These are phyloP conservation scores for Chamaenerion angustifolium DNA, from an alignment of 345 rosid genomes.

Conservation along the genomic window DNA sequence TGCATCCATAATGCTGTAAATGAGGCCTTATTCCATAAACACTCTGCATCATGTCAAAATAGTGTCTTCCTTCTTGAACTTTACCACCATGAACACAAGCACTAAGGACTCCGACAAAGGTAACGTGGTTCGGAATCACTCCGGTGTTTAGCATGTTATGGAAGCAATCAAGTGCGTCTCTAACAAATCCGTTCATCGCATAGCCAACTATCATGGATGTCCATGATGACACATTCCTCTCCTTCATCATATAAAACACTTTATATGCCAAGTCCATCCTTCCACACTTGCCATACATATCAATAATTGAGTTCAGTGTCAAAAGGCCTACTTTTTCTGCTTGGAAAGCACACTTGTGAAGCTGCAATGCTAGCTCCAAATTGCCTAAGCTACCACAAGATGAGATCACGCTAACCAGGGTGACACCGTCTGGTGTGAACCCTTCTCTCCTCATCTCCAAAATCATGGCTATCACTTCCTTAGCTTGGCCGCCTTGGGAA, in stretches of 20 bases:
- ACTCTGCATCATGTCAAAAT: conserved; percentile 46
- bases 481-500: conserved; percentile 37
- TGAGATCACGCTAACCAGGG: conserved; percentile 61
- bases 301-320: conserved; percentile 65
- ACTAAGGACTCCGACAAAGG: conserved; percentile 61
- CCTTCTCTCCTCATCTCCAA: conserved; percentile 42
- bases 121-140: conserved; percentile 54
- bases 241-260: conserved; percentile 36
- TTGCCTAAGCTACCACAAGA: conserved; percentile 73
- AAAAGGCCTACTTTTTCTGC: conserved; percentile 29
- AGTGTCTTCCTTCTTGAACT: conserved; percentile 51
- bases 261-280: conserved; percentile 55
- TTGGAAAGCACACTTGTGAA: conserved; percentile 58
- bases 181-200: conserved; percentile 47
- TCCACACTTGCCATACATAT: conserved; percentile 80
- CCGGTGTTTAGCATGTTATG: conserved; percentile 34
- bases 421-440: conserved; percentile 58
- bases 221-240: conserved; percentile 67
- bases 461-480: conserved; percentile 48
- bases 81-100: conserved; percentile 84
- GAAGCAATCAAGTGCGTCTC: conserved; percentile 48
- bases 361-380: conserved; percentile 46
- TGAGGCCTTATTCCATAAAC: conserved; percentile 33
- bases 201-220: conserved; percentile 68
- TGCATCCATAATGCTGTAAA: conserved; percentile 63